phyloP scores from a whole-genome alignment of 768 basidiomycete genomes.

The Filobasidium floriforme region DNA sequence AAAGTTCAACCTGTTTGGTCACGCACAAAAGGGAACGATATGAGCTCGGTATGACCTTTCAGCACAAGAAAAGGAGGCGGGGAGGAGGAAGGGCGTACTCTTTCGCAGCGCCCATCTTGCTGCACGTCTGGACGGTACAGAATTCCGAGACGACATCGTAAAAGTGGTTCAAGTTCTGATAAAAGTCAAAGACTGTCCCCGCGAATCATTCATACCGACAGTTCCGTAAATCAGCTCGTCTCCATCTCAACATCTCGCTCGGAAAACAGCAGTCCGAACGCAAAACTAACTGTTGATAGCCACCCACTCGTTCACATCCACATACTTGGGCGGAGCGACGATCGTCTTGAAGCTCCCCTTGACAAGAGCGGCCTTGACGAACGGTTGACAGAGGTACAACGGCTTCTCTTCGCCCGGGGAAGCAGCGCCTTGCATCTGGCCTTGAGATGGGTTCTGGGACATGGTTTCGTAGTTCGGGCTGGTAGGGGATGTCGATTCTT shows the following conservation, averaged over 20 bases:
- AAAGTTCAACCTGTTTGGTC: conserved; percentile 66
- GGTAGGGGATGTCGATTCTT: conserved; percentile 32
- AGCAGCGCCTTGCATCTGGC: not conserved
- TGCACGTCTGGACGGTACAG: conserved; percentile 82
- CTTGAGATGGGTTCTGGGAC: not conserved
- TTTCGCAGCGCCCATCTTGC: conserved; percentile 82
- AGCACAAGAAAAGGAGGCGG: not conserved
- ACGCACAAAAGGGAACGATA: not conserved
- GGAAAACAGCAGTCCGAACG: too few species aligned
- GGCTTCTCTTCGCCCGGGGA: conserved; percentile 29
- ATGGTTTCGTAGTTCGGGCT: conserved; percentile 18
- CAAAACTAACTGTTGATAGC: conserved; percentile 78
- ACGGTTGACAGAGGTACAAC: conserved; percentile 84
- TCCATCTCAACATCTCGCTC: not conserved
- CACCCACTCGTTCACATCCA: conserved; percentile 94
- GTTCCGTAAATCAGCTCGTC: not conserved
- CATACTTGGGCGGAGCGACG: conserved; percentile 89
- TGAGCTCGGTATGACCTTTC: too few species aligned
- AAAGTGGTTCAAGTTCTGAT: conserved; percentile 92
- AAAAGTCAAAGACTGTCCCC: conserved; percentile 86
- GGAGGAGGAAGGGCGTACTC: conserved; percentile 54
- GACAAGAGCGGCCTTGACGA: conserved; percentile 88
- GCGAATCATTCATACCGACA: not conserved
- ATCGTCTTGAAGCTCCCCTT: conserved; percentile 99
- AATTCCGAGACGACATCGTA: conserved; percentile 89